Percentiles rank a stretch among this genome's conserved stretches.
These are phyloP conservation scores for Colletotrichum falcatum DNA, from an alignment of 2,329 filamentous ascomycete species.

Conservation along the genomic window DNA sequence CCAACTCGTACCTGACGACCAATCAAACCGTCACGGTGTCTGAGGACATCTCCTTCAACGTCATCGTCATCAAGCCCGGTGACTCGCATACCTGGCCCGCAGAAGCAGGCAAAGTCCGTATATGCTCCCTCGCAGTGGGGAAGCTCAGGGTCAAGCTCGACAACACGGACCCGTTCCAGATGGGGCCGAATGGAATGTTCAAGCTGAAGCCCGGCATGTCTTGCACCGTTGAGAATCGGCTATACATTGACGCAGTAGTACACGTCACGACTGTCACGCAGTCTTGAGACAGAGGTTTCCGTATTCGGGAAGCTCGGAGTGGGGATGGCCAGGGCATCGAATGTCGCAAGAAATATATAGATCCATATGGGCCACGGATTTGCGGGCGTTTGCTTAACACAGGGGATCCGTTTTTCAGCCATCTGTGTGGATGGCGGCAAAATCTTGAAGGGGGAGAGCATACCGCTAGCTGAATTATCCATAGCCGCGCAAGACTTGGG, in stretches of 20 bases:
- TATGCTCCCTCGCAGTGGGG: conserved; percentile 55
- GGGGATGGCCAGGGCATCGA: neutral
- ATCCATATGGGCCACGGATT: neutral
- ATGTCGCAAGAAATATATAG: neutral
- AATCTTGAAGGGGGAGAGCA: neutral
- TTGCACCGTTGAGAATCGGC: conserved; percentile 56
- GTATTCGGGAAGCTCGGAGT: neutral
- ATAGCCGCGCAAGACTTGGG: neutral
- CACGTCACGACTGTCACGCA: conserved; percentile 53
- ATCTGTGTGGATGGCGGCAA: neutral
- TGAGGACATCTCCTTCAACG: conserved; percentile 55
- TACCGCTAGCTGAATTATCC: neutral
- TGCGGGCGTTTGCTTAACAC: neutral
- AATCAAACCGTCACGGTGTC: conserved; percentile 52
- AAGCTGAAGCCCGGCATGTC: conserved; percentile 53
- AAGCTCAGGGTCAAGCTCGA: conserved; percentile 55
- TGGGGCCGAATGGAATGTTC: conserved; percentile 61
- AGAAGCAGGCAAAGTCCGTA: conserved; percentile 49
- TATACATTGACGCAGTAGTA: conserved; percentile 59
- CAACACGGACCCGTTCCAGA: conserved; percentile 51
- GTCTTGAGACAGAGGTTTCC: neutral
- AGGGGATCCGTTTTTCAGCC: too few species aligned
- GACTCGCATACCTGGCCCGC: conserved; percentile 48
- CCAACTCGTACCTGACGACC: conserved; percentile 55
- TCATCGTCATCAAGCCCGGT: conserved; percentile 56